phyloP scores from a whole-genome alignment of 2,329 filamentous ascomycete genomes.

The Xylariaceae sp. region DNA sequence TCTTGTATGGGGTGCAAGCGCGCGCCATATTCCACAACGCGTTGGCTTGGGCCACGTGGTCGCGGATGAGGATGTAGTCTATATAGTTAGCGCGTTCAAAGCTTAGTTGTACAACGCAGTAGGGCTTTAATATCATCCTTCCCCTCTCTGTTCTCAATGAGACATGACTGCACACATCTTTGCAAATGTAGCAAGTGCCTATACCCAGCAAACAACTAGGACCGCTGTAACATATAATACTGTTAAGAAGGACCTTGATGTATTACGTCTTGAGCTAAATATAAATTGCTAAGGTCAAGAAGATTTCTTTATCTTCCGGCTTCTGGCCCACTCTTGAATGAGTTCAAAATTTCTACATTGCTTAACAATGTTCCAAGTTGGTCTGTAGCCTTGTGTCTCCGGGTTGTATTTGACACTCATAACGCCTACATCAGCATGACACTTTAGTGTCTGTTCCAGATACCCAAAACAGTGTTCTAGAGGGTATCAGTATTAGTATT shows the following conservation, averaged over 20 bases:
- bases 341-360: background rate
- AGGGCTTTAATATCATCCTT: too few species aligned
- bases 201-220: too few species aligned
- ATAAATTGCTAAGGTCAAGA: too few species aligned
- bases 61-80: constrained; percentile 64
- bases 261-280: too few species aligned
- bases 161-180: too few species aligned
- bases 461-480: background rate
- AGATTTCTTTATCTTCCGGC: background rate
- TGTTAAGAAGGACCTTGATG: too few species aligned
- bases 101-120: constrained; percentile 37
- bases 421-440: background rate
- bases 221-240: too few species aligned
- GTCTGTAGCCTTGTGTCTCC: background rate
- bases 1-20: constrained; percentile 94
- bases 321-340: background rate
- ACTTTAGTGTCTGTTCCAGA: background rate
- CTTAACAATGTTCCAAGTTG: background rate
- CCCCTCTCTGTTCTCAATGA: too few species aligned
- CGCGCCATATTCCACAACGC: constrained; percentile 88
- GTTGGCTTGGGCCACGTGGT: constrained; percentile 84
- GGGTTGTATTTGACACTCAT: background rate
- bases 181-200: too few species aligned
- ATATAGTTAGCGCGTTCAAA: constrained; percentile 62
- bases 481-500: too few species aligned